Percentiles rank a stretch among this genome's conserved stretches.
Evolutionary conservation across 805 yeast genomes (phyloP).

Genomic region (Candida gorgasii): DNA sequence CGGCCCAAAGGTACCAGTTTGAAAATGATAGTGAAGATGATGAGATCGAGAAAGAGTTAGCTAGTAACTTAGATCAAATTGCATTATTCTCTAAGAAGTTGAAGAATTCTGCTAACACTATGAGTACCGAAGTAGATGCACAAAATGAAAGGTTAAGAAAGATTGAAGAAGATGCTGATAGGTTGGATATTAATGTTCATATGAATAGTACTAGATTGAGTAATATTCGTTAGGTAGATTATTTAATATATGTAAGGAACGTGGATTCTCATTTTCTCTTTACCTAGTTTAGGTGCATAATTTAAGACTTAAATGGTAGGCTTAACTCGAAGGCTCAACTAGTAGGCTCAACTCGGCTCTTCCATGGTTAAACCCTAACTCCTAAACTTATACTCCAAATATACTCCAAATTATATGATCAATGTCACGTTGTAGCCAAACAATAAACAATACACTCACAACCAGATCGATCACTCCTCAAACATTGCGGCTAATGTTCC

Average conservation of each 20-base stretch:
- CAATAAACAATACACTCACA: too few relatives aligned
- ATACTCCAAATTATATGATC: too few relatives aligned
- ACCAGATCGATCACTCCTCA: too few relatives aligned
- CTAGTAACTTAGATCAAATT: constrained; percentile 78
- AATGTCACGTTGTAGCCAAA: too few relatives aligned
- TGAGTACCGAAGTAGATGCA: constrained; percentile 73
- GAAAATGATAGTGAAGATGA: constrained; percentile 94
- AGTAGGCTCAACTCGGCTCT: too few relatives aligned
- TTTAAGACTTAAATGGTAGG: too few relatives aligned
- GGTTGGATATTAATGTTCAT: constrained; percentile 80
- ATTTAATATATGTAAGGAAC: too few relatives aligned
- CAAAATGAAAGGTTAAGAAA: constrained; percentile 75
- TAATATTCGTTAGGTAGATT: constrained; percentile 41
- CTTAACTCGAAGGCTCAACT: too few relatives aligned
- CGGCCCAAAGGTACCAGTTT: constrained; percentile 72
- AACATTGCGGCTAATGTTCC: constrained; percentile 2
- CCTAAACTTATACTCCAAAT: too few relatives aligned
- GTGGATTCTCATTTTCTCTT: neutral
- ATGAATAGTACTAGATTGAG: constrained; percentile 70
- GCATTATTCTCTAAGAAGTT: constrained; percentile 66
- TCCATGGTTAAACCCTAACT: too few relatives aligned
- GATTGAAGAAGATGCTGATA: constrained; percentile 83
- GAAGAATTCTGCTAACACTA: constrained; percentile 67
- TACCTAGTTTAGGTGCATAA: too few relatives aligned
- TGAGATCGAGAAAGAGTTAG: constrained; percentile 85